Conservation (phyloP, 1,284 basidiomycete genomes). For the Anthracocystis walkeri region DNA sequence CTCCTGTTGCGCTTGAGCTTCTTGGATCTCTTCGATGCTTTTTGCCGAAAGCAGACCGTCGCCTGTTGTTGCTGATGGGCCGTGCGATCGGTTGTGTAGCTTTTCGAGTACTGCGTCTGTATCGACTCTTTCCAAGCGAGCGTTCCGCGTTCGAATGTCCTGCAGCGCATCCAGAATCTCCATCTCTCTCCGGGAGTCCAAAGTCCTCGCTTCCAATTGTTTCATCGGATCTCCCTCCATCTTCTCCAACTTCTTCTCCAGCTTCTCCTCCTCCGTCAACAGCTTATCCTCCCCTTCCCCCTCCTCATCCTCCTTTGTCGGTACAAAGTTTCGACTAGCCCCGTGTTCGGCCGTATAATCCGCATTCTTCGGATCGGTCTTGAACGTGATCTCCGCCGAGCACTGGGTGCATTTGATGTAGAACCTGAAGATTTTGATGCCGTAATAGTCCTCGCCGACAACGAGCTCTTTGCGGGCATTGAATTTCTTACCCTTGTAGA, state of each 20-base stretch:
- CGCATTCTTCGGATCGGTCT: constrained; percentile 91
- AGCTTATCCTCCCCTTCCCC: constrained; percentile 50
- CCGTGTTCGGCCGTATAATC: constrained; percentile 68
- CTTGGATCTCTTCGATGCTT: constrained; percentile 34
- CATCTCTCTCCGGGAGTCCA: constrained; percentile 96
- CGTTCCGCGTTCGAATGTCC: constrained; percentile 92
- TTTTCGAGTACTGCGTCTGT: constrained; percentile 58
- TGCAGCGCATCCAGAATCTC: constrained; percentile 95
- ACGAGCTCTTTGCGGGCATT: constrained; percentile 99
- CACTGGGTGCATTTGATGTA: constrained; percentile 69
- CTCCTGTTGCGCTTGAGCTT: constrained; percentile 81
- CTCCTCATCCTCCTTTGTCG: constrained; percentile 39
- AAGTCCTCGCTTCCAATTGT: constrained; percentile 88
- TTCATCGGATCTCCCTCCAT: constrained; percentile 92
- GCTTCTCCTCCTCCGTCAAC: constrained; percentile 46
- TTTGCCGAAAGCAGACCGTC: not conserved
- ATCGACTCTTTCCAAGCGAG: constrained; percentile 80
- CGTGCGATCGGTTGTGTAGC: constrained; percentile 11
- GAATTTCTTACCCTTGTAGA: constrained; percentile 96
- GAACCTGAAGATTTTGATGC: constrained; percentile 84
- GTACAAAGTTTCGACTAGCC: constrained; percentile 66
- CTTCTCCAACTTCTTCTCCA: constrained; percentile 35
- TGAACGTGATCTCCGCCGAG: constrained; percentile 98
- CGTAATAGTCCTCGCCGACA: constrained; percentile 94
- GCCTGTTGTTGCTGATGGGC: not conserved